Evolutionary conservation across 495 filamentous ascomycete species (phyloP), one percentile per base, ranked within the genome.

Genomic region (Lasiosphaeris hirsuta): DNA sequence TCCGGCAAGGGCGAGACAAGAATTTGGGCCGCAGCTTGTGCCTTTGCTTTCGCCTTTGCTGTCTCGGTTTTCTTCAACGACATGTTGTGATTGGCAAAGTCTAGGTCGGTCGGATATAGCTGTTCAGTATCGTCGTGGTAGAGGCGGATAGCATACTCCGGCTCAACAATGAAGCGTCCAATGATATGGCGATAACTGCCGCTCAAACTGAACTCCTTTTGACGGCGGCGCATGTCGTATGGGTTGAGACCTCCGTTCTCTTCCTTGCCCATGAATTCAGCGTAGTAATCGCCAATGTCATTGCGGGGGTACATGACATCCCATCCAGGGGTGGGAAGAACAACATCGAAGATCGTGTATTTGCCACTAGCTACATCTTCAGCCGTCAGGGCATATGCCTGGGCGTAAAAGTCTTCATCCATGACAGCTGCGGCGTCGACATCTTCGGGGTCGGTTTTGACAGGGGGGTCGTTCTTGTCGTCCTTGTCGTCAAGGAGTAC

Each of bases 261-360:
- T 46, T 86, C 79, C 51, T 79, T 86, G 11, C 67, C 81, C 95
- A 98, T 97, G 70, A 96, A 94, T 8, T 78, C 72, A 54, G 76
- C 78, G 70, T 97, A 98, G 67, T 86, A 92, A 9, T 84, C 81
- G 11, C 84, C 86, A 63, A 97, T 82, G n/a, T 81, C 81, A 63
- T 97, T 96, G 2, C 75, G 67, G 1, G 94, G 94, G 66, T 97
- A 98, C 7, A 87, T 69, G 34, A 97, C 82, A 61, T 96, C 92
- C 71, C 82, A 97, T 34, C 94, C 94, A 5, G 95, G 93, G 10
- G 87, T 85, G n/a, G 94, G 92, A 3, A 98, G 79, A n/a, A 98
- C 93, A 53, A 98, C 66, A 64, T 98, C 94, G 63, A 88, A 92
- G 61, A 97, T 88, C 33, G 76, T 81, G 69, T 88, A 96, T 54